Percentiles rank a stretch among this genome's conserved stretches.
Evolutionary conservation across 768 basidiomycete genomes (phyloP).

Genomic region (Boletales sp.): DNA sequence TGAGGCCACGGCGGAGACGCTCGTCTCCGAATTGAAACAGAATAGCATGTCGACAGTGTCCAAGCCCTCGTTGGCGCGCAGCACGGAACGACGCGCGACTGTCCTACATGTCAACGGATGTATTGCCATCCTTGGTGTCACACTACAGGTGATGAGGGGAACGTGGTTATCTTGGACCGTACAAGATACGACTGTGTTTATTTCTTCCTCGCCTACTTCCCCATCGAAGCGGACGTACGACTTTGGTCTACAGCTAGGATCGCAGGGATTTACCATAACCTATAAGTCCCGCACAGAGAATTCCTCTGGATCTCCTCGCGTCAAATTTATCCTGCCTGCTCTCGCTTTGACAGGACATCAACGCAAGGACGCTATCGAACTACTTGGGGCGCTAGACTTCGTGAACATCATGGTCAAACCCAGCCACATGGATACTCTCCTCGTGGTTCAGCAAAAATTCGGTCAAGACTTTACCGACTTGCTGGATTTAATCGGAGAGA

Average conservation of each 20-base stretch:
- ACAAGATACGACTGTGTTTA: constrained; percentile 45
- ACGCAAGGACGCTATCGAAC: constrained; percentile 41
- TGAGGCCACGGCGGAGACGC: constrained; percentile 59
- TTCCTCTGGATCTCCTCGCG: constrained; percentile 40
- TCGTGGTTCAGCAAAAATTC: constrained; percentile 84
- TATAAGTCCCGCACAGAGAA: constrained; percentile 39
- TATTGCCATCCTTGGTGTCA: constrained; percentile 50
- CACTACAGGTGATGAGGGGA: constrained; percentile 82
- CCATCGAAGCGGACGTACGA: constrained; percentile 34
- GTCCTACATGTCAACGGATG: constrained; percentile 51
- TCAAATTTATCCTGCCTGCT: constrained; percentile 65
- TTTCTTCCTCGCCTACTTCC: constrained; percentile 37
- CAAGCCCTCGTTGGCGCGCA: constrained; percentile 24
- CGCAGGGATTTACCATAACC: constrained; percentile 59
- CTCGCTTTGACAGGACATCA: constrained; percentile 63
- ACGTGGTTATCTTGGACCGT: constrained; percentile 82
- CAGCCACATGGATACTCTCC: constrained; percentile 77
- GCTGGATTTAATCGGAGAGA: constrained; percentile 61
- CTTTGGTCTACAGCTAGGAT: constrained; percentile 65
- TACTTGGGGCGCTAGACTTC: constrained; percentile 61
- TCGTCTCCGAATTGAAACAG: constrained; percentile 61
- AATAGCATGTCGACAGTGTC: constrained; percentile 35
- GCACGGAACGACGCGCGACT: constrained; percentile 5
- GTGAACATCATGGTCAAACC: constrained; percentile 75
- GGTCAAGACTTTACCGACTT: constrained; percentile 87